These are phyloP conservation scores for Calycina marina DNA, from an alignment of 2,329 filamentous ascomycete species.

Conservation along the genomic window DNA sequence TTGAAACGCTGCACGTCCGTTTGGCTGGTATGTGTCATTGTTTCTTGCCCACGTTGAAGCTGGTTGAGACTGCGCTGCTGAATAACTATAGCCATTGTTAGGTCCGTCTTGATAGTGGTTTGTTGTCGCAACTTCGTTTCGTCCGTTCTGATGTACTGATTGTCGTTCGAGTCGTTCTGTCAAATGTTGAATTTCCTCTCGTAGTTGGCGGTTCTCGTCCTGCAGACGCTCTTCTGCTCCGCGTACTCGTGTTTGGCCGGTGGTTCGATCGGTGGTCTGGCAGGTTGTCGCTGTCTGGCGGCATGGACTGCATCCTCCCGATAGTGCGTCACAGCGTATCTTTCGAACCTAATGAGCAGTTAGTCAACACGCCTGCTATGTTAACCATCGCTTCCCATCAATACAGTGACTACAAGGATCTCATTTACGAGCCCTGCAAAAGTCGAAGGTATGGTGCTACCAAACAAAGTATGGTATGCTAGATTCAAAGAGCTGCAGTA, in stretches of 20 bases:
- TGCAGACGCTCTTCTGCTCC: conserved; percentile 70
- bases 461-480: not conserved
- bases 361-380: conserved; percentile 5
- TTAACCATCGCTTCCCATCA: no score
- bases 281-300: conserved; percentile 62
- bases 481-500: not conserved
- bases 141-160: conserved; percentile 19
- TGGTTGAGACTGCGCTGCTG: conserved; percentile 3
- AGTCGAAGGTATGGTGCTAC: no score
- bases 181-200: conserved; percentile 51
- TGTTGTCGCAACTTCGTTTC: conserved; percentile 44
- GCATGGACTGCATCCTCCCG: conserved; percentile 73
- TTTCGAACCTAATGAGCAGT: conserved; percentile 50
- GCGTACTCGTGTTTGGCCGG: conserved; percentile 62
- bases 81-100: conserved; percentile 10
- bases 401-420: no score
- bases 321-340: conserved; percentile 71
- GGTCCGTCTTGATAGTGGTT: conserved; percentile 17
- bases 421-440: no score
- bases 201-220: conserved; percentile 52
- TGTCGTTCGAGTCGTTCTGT: conserved; percentile 41
- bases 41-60: not conserved
- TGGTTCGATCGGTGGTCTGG: conserved; percentile 73
- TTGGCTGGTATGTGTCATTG: conserved; percentile 7
- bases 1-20: conserved; percentile 14